Percentiles rank a stretch among this genome's conserved stretches.
Evolutionary conservation across 2,329 filamentous ascomycete genomes (phyloP).

Genomic region (Curvularia verruculosa): DNA sequence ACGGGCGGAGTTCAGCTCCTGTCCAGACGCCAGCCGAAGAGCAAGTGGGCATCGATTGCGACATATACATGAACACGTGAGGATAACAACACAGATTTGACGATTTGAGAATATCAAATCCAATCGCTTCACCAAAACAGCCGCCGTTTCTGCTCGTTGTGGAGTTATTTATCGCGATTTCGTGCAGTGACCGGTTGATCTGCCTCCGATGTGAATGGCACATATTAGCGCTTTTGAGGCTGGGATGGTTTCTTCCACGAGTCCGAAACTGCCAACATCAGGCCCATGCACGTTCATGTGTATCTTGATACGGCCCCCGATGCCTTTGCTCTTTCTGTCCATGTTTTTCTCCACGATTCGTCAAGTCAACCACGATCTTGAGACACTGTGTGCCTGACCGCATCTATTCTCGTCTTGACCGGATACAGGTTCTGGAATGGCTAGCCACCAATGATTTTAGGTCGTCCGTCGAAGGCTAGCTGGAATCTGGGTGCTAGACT

Average conservation of each 20-base stretch:
- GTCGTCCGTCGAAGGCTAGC: not conserved
- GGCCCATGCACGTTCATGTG: not conserved
- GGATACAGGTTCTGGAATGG: constrained; percentile 7
- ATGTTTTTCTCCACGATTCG: constrained; percentile 1
- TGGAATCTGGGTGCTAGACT: not conserved
- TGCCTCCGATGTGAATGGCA: not conserved
- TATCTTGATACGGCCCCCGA: not conserved
- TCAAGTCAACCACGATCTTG: constrained; percentile 8
- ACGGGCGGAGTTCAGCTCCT: constrained; percentile 21
- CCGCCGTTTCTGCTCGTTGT: constrained; percentile 15
- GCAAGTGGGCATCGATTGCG: constrained; percentile 6
- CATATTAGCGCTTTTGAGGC: constrained; percentile 13
- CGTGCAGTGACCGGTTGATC: not conserved
- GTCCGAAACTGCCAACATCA: not conserved
- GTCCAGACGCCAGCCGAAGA: constrained; percentile 29
- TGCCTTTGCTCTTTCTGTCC: not conserved
- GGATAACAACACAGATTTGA: constrained; percentile 1
- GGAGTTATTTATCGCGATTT: constrained; percentile 12
- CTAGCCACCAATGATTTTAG: constrained; percentile 3
- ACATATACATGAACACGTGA: constrained; percentile 15
- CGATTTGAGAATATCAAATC: not conserved
- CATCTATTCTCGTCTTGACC: not conserved
- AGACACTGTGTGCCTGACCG: not conserved
- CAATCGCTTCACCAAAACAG: constrained; percentile 2
- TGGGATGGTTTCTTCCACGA: constrained; percentile 15